Conservation (phyloP, 768 basidiomycete species). For the Cystofilobasidium bisporidii region DNA sequence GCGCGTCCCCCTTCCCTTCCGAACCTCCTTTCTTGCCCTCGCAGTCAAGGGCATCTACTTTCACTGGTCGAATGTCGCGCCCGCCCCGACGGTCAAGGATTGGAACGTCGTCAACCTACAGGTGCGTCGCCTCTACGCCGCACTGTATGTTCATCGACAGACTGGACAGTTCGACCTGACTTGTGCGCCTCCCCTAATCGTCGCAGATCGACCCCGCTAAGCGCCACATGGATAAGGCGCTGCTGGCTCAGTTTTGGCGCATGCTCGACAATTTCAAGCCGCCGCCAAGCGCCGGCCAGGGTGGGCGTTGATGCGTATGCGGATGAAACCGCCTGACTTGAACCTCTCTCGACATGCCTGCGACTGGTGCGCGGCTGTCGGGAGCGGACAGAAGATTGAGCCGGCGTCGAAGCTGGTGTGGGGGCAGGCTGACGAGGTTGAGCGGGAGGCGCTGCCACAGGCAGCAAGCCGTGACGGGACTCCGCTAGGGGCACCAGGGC, state of each 20-base stretch:
- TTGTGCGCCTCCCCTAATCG: not conserved
- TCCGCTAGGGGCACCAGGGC: too few relatives aligned
- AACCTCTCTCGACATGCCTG: too few relatives aligned
- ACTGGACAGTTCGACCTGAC: too few relatives aligned
- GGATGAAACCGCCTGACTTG: too few relatives aligned
- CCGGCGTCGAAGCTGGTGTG: too few relatives aligned
- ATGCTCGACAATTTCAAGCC: constrained; percentile 50
- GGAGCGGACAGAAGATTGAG: too few relatives aligned
- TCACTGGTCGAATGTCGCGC: constrained; percentile 85
- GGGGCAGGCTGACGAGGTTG: too few relatives aligned
- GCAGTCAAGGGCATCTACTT: constrained; percentile 91
- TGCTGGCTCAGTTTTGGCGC: constrained; percentile 94
- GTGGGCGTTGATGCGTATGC: not conserved
- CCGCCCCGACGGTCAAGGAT: constrained; percentile 77
- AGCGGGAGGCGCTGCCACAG: too few relatives aligned
- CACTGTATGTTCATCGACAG: not conserved
- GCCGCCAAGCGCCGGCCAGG: not conserved
- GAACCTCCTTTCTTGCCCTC: not conserved
- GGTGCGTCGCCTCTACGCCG: constrained; percentile 45
- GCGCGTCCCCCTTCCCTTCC: too few relatives aligned
- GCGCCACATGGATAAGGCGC: constrained; percentile 86
- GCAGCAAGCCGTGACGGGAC: too few relatives aligned
- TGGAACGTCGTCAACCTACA: constrained; percentile 97
- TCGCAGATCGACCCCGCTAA: constrained; percentile 75
- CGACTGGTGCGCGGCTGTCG: too few relatives aligned